Evolutionary conservation across 2,329 filamentous ascomycete genomes (phyloP), one percentile per base, ranked within the genome.

Genomic region (Lecanicillium sp.): DNA sequence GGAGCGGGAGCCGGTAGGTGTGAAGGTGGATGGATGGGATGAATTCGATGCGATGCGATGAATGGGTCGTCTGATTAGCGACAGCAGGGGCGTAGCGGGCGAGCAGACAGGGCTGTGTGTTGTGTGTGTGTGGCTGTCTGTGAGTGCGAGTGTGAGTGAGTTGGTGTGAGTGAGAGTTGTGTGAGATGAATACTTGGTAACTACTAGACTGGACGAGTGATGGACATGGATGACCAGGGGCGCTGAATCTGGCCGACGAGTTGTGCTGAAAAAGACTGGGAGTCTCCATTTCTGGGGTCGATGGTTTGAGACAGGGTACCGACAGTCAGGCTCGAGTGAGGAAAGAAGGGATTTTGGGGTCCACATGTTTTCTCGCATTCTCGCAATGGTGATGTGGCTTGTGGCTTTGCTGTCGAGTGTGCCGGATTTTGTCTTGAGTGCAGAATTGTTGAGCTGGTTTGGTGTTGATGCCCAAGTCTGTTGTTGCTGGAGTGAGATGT

Each of bases 311-410:
- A 41, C 44, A 40, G n/a, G 21, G 26, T 42, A 32, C 33, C 30
- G 45, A 42, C 38, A 36, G 37, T 20, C 38, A 26, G 46, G 38
- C 21, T 41, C 23, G 21, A 19, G 32, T 42, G 19, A 43, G 12
- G 37, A 14, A 40, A 40, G 11, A 40, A 36, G 45, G 17, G 44
- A 38, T 32, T 24, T 5, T 23, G 29, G 30, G 43, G 20, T 37
- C 48, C 42, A 42, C 48, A 50, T 39, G 32, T 42, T 36, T 35
- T 46, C 43, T 38, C 26, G 42, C 7, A 38, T 12, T n/a, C n/a
- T n/a, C n/a, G n/a, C n/a, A n/a, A n/a, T n/a, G n/a, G n/a, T n/a
- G n/a, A n/a, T n/a, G n/a, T n/a, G n/a, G n/a, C n/a, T n/a, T n/a
- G n/a, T n/a, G n/a, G n/a, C n/a, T n/a, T 29, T 29, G 7, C 12